Evolutionary conservation across 352 stramenopile genomes (phyloP).

Genomic region (Discostella stelligera): DNA sequence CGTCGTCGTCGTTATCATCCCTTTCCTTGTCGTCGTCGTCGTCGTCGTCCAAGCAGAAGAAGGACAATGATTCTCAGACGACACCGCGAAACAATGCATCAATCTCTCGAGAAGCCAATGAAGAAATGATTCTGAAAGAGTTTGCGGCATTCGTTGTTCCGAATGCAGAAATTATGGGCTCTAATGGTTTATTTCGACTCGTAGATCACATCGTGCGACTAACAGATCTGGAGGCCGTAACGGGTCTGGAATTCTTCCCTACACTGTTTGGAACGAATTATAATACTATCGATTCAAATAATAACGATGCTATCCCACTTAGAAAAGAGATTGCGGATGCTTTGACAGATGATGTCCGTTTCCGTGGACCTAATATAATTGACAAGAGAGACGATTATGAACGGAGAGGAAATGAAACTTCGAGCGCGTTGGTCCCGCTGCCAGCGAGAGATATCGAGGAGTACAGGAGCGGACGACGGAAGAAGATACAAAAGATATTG

Average conservation of each 20-base stretch:
- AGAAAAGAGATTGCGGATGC: conserved; percentile 50
- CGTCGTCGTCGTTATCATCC: background rate
- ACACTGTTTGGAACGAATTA: conserved; percentile 30
- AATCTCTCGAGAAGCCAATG: conserved; percentile 2
- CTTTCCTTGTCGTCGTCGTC: background rate
- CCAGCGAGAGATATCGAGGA: background rate
- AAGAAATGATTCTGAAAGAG: conserved; percentile 70
- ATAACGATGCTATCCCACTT: conserved; percentile 18
- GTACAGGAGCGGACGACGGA: conserved; percentile 23
- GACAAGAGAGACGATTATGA: background rate
- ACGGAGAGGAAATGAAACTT: background rate
- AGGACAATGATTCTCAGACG: background rate
- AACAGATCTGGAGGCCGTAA: conserved; percentile 89
- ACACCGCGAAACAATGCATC: background rate
- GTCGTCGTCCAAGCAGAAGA: background rate
- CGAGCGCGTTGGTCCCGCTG: conserved; percentile 21
- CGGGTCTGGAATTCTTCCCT: conserved; percentile 92
- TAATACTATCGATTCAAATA: background rate
- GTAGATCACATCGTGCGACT: conserved; percentile 88
- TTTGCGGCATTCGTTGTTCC: conserved; percentile 92
- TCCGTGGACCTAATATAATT: conserved; percentile 9
- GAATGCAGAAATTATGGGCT: conserved; percentile 85
- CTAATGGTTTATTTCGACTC: conserved; percentile 72
- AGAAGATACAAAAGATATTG: conserved; percentile 36
- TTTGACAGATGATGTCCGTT: conserved; percentile 44